Conservation (phyloP, 176 grass and related monocot species). For the Metroxylon sagu region DNA sequence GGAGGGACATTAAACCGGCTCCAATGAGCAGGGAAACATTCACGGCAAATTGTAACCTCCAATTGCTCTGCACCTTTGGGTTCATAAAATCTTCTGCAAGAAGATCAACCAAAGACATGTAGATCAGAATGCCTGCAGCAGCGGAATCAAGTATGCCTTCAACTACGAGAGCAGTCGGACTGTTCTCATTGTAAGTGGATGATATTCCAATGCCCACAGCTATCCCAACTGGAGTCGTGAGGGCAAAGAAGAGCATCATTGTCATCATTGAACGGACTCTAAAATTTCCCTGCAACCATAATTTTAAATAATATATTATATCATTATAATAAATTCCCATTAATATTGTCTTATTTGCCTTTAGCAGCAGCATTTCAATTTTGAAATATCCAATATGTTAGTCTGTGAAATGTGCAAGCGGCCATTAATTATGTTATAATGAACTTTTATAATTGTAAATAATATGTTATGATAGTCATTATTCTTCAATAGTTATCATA, state of each 20-base stretch:
- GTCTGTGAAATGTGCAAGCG: too few species aligned
- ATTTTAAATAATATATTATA: background rate
- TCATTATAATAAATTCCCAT: background rate
- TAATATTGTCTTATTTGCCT: too few species aligned
- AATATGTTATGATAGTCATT: too few species aligned
- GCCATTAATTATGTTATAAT: too few species aligned
- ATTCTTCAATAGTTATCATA: too few species aligned
- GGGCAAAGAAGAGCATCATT: conserved; percentile 54
- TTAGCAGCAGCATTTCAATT: too few species aligned
- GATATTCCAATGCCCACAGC: conserved; percentile 61
- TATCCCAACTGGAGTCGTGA: conserved; percentile 52
- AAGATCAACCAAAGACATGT: conserved; percentile 67
- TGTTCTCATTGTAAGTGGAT: conserved; percentile 50
- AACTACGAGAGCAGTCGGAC: conserved; percentile 39
- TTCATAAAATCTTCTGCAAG: conserved; percentile 57
- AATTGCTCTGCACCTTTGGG: conserved; percentile 39
- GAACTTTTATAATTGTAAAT: too few species aligned
- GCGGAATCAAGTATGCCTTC: conserved; percentile 43
- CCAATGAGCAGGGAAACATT: conserved; percentile 2
- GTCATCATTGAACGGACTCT: conserved; percentile 11
- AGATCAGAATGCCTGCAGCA: conserved; percentile 43
- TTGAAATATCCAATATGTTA: too few species aligned
- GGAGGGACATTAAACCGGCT: conserved; percentile 6
- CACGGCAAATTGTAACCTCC: conserved; percentile 34
- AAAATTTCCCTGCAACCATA: conserved; percentile 35